Evolutionary conservation across 2,329 filamentous ascomycete genomes (phyloP), one percentile per base, ranked within the genome.

Genomic region (Metarhizium robertsii): DNA sequence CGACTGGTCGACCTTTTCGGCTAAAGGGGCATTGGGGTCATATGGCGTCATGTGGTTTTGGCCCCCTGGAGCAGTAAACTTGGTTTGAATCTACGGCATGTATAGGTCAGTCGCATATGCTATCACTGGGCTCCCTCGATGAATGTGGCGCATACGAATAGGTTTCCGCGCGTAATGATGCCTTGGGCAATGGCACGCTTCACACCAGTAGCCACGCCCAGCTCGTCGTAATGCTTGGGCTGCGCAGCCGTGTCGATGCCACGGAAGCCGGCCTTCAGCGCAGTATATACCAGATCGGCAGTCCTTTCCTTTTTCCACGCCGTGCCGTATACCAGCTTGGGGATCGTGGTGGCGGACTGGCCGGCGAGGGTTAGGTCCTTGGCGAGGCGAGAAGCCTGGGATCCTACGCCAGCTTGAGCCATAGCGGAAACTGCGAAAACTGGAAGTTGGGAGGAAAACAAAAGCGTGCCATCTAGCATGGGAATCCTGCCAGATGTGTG

Each of bases 301-400:
- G 87, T 90, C 18, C 72, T 71, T 1, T 86, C 82, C 64, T 86
- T 85, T 69, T 94, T 94, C 88, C 89, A 92, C n/a, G 89, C 89
- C 2, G 89, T 92, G 53, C 89, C 89, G 67, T 94, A 94, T 59
- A 94, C 64, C 34, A 85, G 72, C 58, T 73, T 76, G 5, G 79
- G 80, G 61, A 81, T 76, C 16, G 63, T 66, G 46, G 68, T 69
- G 30, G 66, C 60, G 38, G 61, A 56, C 49, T 61, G 61, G 8
- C 66, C 64, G 49, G 63, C 64, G 25, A 71, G 65, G 25, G 63
- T 62, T 34, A 73, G 58, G 43, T 71, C 69, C 45, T 64, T 67
- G 25, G 70, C 63, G 32, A 73, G 61, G 25, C 65, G 60, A 10
- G 68, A 69, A 10, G 62, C 61, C 53, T 64, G 66, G 3, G 66